Percentiles rank a stretch among this genome's conserved stretches.
These are phyloP conservation scores for Plenodomus biglobosus DNA, from an alignment of 2,329 filamentous ascomycete genomes.

Conservation along the genomic window DNA sequence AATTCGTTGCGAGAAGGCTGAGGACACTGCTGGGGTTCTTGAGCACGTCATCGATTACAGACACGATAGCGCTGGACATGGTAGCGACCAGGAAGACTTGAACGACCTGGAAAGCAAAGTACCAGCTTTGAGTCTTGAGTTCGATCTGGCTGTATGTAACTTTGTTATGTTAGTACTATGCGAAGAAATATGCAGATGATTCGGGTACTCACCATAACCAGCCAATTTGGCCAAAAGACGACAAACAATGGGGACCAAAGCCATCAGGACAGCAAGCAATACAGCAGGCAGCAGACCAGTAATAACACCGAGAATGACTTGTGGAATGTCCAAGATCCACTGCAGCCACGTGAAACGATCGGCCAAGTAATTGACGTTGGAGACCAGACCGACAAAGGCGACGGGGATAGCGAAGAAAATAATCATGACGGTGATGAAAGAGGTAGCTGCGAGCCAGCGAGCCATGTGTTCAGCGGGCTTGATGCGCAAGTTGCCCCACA, in stretches of 20 bases:
- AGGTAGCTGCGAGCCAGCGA: slow-evolving; percentile 39
- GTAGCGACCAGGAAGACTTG: slow-evolving; percentile 92
- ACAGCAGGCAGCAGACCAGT: slow-evolving; percentile 50
- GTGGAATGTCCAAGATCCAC: slow-evolving; percentile 48
- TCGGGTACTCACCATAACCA: slow-evolving; percentile 28
- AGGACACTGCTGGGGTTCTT: slow-evolving; percentile 63
- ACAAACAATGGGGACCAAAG: slow-evolving; percentile 49
- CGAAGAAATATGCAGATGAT: too few species aligned
- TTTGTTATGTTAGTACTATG: slow-evolving; percentile 3
- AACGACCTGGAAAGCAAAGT: slow-evolving; percentile 91
- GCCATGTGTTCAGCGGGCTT: slow-evolving; percentile 34
- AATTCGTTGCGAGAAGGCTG: slow-evolving; percentile 66
- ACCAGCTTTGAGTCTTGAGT: slow-evolving; percentile 85
- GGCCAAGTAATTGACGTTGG: slow-evolving; percentile 50
- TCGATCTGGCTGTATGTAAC: slow-evolving; percentile 50
- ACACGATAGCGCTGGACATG: slow-evolving; percentile 74
- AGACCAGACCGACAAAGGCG: slow-evolving; percentile 48
- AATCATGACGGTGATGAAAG: slow-evolving; percentile 46
- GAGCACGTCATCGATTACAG: slow-evolving; percentile 57
- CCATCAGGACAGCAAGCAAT: slow-evolving; percentile 49
- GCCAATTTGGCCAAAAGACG: slow-evolving; percentile 42
- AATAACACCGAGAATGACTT: slow-evolving; percentile 48
- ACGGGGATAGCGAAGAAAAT: slow-evolving; percentile 53
- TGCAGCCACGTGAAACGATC: slow-evolving; percentile 42
- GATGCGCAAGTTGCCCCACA: slow-evolving; percentile 52